These are phyloP conservation scores for Backusella psychrophila DNA, from an alignment of 192 early-diverging fungal genomes.

Conservation along the genomic window DNA sequence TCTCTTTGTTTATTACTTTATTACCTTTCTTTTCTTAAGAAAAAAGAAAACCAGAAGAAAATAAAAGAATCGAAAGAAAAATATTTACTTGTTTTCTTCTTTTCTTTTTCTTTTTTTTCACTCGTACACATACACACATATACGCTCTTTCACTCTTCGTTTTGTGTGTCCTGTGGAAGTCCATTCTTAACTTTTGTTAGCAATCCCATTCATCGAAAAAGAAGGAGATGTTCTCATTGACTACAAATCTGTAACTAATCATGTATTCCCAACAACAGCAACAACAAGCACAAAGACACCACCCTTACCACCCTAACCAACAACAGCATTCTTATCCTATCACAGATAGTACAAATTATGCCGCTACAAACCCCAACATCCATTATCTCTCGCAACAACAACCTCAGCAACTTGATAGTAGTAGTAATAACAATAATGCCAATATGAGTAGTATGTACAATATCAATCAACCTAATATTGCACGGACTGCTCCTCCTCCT, in stretches of 20 bases:
- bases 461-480: not conserved
- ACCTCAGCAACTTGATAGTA: not conserved
- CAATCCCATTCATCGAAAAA: not conserved
- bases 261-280: conserved; percentile 1
- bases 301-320: not conserved
- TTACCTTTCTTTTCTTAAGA: not conserved
- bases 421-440: not conserved
- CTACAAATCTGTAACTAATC: not conserved
- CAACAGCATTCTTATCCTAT: conserved; percentile 24
- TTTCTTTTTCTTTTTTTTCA: not conserved
- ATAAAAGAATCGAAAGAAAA: conserved; percentile 4
- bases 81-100: not conserved
- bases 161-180: not conserved
- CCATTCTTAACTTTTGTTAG: not conserved
- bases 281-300: not conserved
- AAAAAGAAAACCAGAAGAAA: not conserved
- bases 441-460: not conserved
- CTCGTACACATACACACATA: too few species aligned
- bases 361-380: not conserved
- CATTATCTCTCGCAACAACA: not conserved
- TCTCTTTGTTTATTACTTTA: not conserved
- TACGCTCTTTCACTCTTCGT: not conserved
- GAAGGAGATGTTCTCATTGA: not conserved
- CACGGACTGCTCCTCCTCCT: not conserved
- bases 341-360: not conserved